Evolutionary conservation across 495 filamentous ascomycete genomes (phyloP), one percentile per base, ranked within the genome.

Genomic region (Coniosporium apollinis): DNA sequence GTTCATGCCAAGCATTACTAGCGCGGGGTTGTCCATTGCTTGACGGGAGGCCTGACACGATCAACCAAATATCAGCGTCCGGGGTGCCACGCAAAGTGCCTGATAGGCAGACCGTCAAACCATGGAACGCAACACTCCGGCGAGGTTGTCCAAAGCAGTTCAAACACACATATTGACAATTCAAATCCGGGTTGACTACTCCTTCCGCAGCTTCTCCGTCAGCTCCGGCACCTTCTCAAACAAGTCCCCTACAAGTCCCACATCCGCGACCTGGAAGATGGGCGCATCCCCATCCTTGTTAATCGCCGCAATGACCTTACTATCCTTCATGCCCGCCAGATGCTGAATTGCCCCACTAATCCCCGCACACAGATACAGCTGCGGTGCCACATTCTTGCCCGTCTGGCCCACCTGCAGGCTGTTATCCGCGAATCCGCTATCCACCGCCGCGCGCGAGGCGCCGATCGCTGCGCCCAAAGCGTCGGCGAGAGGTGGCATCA

Each of bases 241-340:
- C 49, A 97, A 60, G 64, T 97, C 89, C 38, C 86, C 89, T 2
- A 94, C 83, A 24, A 96, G 62, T 8, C 89, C 89, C 30, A 94
- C 83, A 55, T 97, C 89, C 16, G 89, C 91, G 42, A 97, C 71
- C 59, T 97, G 91, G 68, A 97, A 96, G 43, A 97, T 97, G 2
- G 89, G 89, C 35, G 87, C 89, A 59, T 97, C 89, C 1, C 72
- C 63, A 49, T 96, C 89, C 66, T 97, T 97, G 66, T 97, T 96
- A 54, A 97, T 96, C 19, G 82, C 82, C 24, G 85, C 91, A 67
- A 97, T 97, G 41, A 97, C 91, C 67, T 97, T 97, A 65, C 82
- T 92, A 55, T 97, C 89, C 71, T 97, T 97, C 89, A 97, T 97
- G 52, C 89, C 89, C 28, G 91, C 91, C 59, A 97, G 62, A 69